A percentile compares a stretch with the other conserved stretches of the same genome.
phyloP scores from a whole-genome alignment of 2,329 filamentous ascomycete genomes.

The Sphaceloma murrayae region DNA sequence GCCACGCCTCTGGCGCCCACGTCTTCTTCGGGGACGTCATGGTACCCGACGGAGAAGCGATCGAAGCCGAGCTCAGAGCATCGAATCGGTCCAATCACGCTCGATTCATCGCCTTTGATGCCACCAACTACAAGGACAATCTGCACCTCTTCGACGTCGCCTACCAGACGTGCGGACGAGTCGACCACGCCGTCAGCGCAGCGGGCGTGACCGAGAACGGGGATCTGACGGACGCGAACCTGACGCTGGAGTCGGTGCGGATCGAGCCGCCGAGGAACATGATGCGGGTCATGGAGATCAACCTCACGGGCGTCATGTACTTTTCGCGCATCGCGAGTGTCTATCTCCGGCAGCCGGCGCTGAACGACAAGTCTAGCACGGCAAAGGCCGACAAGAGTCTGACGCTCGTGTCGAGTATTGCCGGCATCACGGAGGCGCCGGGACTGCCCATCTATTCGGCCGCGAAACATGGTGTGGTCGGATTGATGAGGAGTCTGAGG shows the following conservation, averaged over 20 bases:
- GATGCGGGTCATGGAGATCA: constrained; percentile 38
- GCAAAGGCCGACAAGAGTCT: constrained; percentile 34
- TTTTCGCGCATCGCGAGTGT: constrained; percentile 43
- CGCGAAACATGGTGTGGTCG: constrained; percentile 43
- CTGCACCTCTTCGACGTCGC: constrained; percentile 40
- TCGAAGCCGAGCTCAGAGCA: constrained; percentile 24
- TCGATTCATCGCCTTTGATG: constrained; percentile 38
- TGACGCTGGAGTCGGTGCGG: constrained; percentile 37
- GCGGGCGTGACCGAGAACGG: constrained; percentile 39
- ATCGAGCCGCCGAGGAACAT: constrained; percentile 29
- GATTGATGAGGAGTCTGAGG: constrained; percentile 40
- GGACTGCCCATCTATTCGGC: constrained; percentile 41
- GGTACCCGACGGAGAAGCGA: constrained; percentile 27
- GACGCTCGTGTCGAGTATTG: constrained; percentile 37
- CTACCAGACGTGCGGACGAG: constrained; percentile 35
- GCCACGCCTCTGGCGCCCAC: constrained; percentile 32
- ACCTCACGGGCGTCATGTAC: constrained; percentile 39
- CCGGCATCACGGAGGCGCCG: constrained; percentile 42
- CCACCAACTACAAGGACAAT: constrained; percentile 39
- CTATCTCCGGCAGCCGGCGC: constrained; percentile 38
- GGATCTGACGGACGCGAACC: constrained; percentile 38
- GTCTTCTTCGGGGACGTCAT: constrained; percentile 39
- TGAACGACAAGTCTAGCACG: constrained; percentile 19
- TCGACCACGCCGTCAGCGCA: constrained; percentile 43
- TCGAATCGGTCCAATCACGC: constrained; percentile 21